phyloP scores from a whole-genome alignment of 1,139 yeast species.

The Saccharomyces hybrid region DNA sequence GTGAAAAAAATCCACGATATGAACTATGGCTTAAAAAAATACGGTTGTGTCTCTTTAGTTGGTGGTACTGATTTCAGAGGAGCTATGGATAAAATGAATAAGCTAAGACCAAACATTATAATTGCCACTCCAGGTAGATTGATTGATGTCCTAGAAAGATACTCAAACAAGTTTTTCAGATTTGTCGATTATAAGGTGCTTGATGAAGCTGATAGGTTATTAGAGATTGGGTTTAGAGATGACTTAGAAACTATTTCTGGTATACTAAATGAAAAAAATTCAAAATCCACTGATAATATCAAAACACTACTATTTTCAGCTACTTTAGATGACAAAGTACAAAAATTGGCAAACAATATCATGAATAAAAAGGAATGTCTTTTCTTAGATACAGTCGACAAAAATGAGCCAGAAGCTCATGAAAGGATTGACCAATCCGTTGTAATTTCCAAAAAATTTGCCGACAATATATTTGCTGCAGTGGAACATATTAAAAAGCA shows the following conservation, averaged over 20 bases:
- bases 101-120: slow-evolving; percentile 43
- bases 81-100: slow-evolving; percentile 33
- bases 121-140: slow-evolving; percentile 92
- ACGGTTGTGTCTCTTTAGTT: slow-evolving; percentile 38
- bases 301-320: slow-evolving; percentile 82
- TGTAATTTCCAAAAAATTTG: slow-evolving; percentile 41
- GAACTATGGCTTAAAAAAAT: slow-evolving; percentile 30
- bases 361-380: slow-evolving; percentile 52
- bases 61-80: slow-evolving; percentile 43
- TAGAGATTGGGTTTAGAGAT: slow-evolving; percentile 69
- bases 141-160: slow-evolving; percentile 47
- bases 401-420: slow-evolving; percentile 68
- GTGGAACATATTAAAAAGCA: slow-evolving; percentile 41
- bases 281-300: slow-evolving; percentile 31
- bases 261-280: slow-evolving; percentile 39
- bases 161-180: slow-evolving; percentile 44
- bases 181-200: slow-evolving; percentile 58
- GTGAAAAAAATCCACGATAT: slow-evolving; percentile 39
- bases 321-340: slow-evolving; percentile 66
- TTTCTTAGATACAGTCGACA: slow-evolving; percentile 69
- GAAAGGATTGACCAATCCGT: slow-evolving; percentile 68
- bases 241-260: slow-evolving; percentile 52
- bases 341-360: slow-evolving; percentile 54
- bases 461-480: slow-evolving; percentile 48
- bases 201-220: slow-evolving; percentile 83